Evolutionary conservation across 2,329 filamentous ascomycete genomes (phyloP).

Genomic region (Calonectria multiphialidica): DNA sequence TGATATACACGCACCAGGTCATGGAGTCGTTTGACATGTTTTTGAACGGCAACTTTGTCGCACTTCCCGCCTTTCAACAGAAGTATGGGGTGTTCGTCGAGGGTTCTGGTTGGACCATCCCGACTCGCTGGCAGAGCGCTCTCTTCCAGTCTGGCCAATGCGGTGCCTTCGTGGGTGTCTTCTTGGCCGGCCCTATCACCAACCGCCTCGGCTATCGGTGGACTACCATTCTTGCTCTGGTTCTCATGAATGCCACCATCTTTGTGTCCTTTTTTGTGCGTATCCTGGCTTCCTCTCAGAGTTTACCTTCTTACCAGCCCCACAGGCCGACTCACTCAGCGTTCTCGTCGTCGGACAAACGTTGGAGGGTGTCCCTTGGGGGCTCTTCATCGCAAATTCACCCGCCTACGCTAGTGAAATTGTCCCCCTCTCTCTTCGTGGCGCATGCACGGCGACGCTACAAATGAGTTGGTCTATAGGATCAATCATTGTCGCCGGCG

Average conservation of each 20-base stretch:
- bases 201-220: slow-evolving; percentile 49
- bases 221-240: slow-evolving; percentile 50
- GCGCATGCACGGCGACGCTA: slow-evolving; percentile 66
- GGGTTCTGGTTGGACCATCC: slow-evolving; percentile 47
- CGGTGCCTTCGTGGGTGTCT: slow-evolving; percentile 51
- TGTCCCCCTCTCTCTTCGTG: slow-evolving; percentile 66
- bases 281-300: fast-evolving
- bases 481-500: slow-evolving; percentile 67
- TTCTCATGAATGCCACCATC: slow-evolving; percentile 51
- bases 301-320: neutral
- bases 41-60: slow-evolving; percentile 58
- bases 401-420: slow-evolving; percentile 71
- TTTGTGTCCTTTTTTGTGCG: slow-evolving; percentile 64
- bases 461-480: slow-evolving; percentile 75
- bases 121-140: slow-evolving; percentile 53
- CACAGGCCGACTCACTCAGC: slow-evolving; percentile 45
- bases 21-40: slow-evolving; percentile 64
- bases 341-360: slow-evolving; percentile 63
- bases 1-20: slow-evolving; percentile 45
- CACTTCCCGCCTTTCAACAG: slow-evolving; percentile 50
- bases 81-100: slow-evolving; percentile 46
- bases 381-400: slow-evolving; percentile 71
- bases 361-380: slow-evolving; percentile 70
- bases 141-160: slow-evolving; percentile 48
- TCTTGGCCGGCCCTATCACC: slow-evolving; percentile 49